A percentile compares a stretch with the other conserved stretches of the same genome.
These are phyloP conservation scores for Gracilaria domingensis DNA, from an alignment of 23 red algal species.

Conservation along the genomic window DNA sequence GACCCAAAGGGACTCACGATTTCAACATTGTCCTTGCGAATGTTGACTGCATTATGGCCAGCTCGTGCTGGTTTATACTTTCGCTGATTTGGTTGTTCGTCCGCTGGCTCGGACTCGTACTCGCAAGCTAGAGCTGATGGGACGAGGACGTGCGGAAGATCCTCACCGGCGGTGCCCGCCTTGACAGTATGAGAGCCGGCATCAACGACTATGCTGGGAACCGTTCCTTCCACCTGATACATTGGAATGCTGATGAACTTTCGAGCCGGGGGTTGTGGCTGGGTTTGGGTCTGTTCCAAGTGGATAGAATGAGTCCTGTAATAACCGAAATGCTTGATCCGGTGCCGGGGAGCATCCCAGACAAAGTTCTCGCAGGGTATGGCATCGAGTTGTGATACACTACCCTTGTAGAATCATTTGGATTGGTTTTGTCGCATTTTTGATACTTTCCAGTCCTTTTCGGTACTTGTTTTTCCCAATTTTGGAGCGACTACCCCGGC, in stretches of 20 bases:
- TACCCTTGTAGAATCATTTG: too few species aligned
- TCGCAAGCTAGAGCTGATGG: conserved; percentile 62
- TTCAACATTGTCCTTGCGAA: conserved; percentile 69
- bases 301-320: too few species aligned
- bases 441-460: too few species aligned
- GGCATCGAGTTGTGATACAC: too few species aligned
- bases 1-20: conserved; percentile 80
- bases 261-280: not conserved
- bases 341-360: too few species aligned
- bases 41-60: conserved; percentile 60
- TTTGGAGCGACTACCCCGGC: too few species aligned
- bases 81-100: not conserved
- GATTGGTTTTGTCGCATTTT: too few species aligned
- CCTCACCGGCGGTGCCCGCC: conserved; percentile 88
- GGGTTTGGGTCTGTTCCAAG: not conserved
- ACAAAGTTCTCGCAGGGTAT: too few species aligned
- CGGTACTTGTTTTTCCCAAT: too few species aligned
- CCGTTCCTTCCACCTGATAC: conserved; percentile 84
- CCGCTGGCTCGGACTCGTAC: conserved; percentile 47
- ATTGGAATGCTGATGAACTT: conserved; percentile 22
- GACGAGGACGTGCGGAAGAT: conserved; percentile 84
- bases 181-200: conserved; percentile 88
- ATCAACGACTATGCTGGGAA: conserved; percentile 91
- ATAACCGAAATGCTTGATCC: too few species aligned
- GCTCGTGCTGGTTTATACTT: conserved; percentile 43